Evolutionary conservation across 1,284 basidiomycete genomes (phyloP), one percentile per base, ranked within the genome.

Genomic region (Ustilago cynodontis): DNA sequence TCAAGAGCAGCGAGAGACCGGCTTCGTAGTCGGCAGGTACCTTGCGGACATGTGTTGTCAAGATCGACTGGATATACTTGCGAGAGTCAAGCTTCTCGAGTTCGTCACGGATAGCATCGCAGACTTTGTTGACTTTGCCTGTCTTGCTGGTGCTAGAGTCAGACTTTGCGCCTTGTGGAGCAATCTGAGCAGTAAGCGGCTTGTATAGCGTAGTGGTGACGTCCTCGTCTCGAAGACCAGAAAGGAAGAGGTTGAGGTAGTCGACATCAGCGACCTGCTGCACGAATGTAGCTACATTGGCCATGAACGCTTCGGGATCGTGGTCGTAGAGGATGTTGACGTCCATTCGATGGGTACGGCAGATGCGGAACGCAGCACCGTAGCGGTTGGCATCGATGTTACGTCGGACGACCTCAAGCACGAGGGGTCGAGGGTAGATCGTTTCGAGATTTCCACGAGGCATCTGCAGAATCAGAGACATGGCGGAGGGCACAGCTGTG

Each of bases 371-470:
- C 0, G 95, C 97, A 72, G 93, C 91, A 61, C 92, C 89, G 87
- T 94, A 98, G 53, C 90, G 74, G 16, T 64, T 58, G 6, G 68
- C 59, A 47, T 85, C 77, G 29, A 86, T 65, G 50, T 77, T 70
- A 31, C 67, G 64, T 7, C 81, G 80, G 11, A 86, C 80, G 2
- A 83, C 81, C 53, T 92, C 90, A 87, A 98, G 91, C 3, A 98
- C 95, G 70, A 99, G 88, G 1, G 96, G 93, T 35, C 97, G 89
- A 1, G 97, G 97, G 80, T 92, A 94, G 63, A 99, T 92, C 0
- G 94, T 98, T 88, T 99, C 97, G 60, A 99, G 86, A 86, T 99
- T 99, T 0, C 97, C 97, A 77, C 97, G 88, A 0, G 96, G 97
- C 95, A 99, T 99, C 87, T 99, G 97, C 14, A 99, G 87, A 1